These are phyloP conservation scores for Hymenoscyphus occultus DNA, from an alignment of 2,329 filamentous ascomycete genomes.

Conservation along the genomic window DNA sequence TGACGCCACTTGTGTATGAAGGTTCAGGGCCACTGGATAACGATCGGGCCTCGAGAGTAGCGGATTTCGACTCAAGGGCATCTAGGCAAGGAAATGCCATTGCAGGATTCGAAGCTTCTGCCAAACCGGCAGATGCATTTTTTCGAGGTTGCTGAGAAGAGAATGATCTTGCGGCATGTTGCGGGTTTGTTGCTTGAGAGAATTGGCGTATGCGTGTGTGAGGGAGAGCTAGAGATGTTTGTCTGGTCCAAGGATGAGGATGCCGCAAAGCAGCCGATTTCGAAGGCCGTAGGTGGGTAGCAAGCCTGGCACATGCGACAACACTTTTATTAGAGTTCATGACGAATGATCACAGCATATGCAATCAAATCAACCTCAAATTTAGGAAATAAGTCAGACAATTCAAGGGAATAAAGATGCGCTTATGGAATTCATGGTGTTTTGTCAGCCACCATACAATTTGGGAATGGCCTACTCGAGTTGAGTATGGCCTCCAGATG, in stretches of 20 bases:
- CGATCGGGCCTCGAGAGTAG: constrained; percentile 65
- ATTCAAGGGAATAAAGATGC: not conserved
- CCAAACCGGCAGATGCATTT: constrained; percentile 18
- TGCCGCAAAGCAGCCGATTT: constrained; percentile 12
- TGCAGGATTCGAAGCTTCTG: constrained; percentile 69
- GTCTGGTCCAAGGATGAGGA: constrained; percentile 21
- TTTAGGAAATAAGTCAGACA: not conserved
- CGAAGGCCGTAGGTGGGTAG: constrained; percentile 13
- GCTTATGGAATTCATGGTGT: not conserved
- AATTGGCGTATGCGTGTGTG: constrained; percentile 9
- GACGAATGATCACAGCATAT: not conserved
- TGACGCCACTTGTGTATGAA: constrained; percentile 87
- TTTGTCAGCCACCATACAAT: constrained; percentile 6
- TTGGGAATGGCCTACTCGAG: not conserved
- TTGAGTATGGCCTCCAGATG: not conserved
- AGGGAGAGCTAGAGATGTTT: constrained; percentile 17
- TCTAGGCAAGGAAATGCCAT: constrained; percentile 90
- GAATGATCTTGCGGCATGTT: constrained; percentile 24
- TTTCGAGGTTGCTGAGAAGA: constrained; percentile 26
- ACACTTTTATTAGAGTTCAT: constrained; percentile 32
- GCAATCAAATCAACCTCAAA: not conserved
- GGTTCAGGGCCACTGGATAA: constrained; percentile 81
- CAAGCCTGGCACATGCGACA: constrained; percentile 24
- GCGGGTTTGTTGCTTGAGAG: constrained; percentile 11
- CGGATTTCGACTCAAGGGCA: constrained; percentile 74